Evolutionary conservation across 2,329 filamentous ascomycete species (phyloP).

Genomic region (Iodosphaeria phyllophila): DNA sequence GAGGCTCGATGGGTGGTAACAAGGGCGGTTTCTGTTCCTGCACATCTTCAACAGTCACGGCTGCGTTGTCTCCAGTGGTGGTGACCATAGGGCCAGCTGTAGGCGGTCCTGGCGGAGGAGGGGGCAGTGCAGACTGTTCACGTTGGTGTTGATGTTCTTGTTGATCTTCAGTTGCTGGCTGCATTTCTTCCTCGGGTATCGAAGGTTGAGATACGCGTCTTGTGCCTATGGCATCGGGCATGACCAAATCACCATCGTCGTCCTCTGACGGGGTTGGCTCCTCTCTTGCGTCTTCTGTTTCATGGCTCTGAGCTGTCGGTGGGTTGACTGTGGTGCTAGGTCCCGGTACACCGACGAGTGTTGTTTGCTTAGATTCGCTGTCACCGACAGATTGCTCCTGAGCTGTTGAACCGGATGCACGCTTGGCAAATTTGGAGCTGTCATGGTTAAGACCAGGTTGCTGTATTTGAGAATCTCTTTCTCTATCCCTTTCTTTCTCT

Average conservation of each 20-base stretch:
- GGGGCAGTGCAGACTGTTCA: constrained; percentile 22
- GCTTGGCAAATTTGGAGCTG: constrained; percentile 20
- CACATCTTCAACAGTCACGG: constrained; percentile 25
- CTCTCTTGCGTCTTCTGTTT: constrained; percentile 14
- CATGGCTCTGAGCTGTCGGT: constrained; percentile 14
- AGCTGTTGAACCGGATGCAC: constrained; percentile 24
- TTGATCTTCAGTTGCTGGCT: constrained; percentile 23
- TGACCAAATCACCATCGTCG: constrained; percentile 44
- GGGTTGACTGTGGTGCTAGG: constrained; percentile 23
- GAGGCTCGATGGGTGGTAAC: constrained; percentile 62
- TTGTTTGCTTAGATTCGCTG: constrained; percentile 26
- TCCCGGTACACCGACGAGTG: constrained; percentile 14
- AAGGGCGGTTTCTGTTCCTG: constrained; percentile 50
- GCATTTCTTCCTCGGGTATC: too few species aligned
- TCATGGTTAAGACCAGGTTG: too few species aligned
- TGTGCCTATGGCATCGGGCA: constrained; percentile 48
- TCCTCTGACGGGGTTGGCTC: constrained; percentile 20
- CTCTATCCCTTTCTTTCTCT: constrained; percentile 28
- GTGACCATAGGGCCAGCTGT: constrained; percentile 13
- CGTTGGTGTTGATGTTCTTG: too few species aligned
- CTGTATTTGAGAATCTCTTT: constrained; percentile 9
- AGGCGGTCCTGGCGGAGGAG: constrained; percentile 27
- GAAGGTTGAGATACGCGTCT: too few species aligned
- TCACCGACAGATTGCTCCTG: constrained; percentile 27
- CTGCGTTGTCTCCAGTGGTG: constrained; percentile 19